Percentiles rank a stretch among this genome's conserved stretches.
These are phyloP conservation scores for Dothideomycetes sp. DNA, from an alignment of 2,329 filamentous ascomycete genomes.

Conservation along the genomic window DNA sequence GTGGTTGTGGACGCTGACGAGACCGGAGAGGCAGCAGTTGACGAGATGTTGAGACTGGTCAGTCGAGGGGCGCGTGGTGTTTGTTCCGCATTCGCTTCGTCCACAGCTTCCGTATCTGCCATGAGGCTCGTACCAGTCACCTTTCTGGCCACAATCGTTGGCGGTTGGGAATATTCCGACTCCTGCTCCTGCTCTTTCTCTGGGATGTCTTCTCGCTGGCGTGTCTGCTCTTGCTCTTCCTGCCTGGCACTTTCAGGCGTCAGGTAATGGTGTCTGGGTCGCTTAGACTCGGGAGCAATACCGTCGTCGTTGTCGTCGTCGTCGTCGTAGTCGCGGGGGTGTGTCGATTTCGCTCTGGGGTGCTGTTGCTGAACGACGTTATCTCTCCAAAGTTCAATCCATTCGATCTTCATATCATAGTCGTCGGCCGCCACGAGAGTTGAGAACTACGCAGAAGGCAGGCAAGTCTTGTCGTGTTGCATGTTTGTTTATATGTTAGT, in stretches of 20 bases:
- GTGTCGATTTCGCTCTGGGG: slow-evolving; percentile 7
- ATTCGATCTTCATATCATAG: slow-evolving; percentile 9
- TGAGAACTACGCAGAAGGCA: slow-evolving; percentile 6
- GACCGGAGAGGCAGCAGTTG: slow-evolving; percentile 10
- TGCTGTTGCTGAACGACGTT: slow-evolving; percentile 9
- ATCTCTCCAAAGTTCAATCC: slow-evolving; percentile 8
- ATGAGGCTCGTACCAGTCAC: background rate
- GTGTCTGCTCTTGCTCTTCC: slow-evolving; percentile 9
- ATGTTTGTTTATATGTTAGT: slow-evolving; percentile 8
- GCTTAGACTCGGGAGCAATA: slow-evolving; percentile 11
- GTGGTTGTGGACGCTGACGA: slow-evolving; percentile 11
- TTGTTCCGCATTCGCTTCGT: slow-evolving; percentile 9
- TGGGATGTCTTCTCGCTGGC: slow-evolving; percentile 6
- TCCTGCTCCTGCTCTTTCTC: slow-evolving; percentile 11
- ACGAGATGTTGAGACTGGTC: slow-evolving; percentile 10
- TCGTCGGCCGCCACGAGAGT: slow-evolving; percentile 4
- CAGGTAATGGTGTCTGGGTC: slow-evolving; percentile 8
- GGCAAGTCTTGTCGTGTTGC: slow-evolving; percentile 5
- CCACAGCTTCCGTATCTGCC: slow-evolving; percentile 6
- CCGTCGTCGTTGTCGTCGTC: slow-evolving; percentile 8
- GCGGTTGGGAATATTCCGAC: slow-evolving; percentile 2
- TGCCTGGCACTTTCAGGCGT: slow-evolving; percentile 1
- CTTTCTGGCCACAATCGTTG: slow-evolving; percentile 3
- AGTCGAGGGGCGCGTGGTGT: slow-evolving; percentile 11
- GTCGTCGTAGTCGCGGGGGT: slow-evolving; percentile 4